phyloP scores from a whole-genome alignment of 2,329 filamentous ascomycete genomes.

The Arthrobotrys entomopaga region DNA sequence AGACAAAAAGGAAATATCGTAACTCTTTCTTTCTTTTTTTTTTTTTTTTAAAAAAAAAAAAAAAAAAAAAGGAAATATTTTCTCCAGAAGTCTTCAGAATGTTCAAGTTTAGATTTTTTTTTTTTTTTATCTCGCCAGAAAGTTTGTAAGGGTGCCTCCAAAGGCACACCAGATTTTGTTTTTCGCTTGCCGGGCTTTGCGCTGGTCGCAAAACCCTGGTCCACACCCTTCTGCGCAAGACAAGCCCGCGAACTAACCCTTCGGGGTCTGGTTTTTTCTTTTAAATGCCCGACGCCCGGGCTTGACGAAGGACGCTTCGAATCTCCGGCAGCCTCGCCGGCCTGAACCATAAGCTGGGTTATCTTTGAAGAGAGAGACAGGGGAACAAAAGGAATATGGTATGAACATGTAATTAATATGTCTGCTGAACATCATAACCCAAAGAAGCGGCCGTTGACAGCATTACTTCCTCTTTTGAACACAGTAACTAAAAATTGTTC shows the following conservation, averaged over 20 bases:
- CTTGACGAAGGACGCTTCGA: constrained; percentile 17
- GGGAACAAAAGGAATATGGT: background rate
- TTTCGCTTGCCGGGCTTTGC: background rate
- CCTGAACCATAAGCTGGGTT: constrained; percentile 6
- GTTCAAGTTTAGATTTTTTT: constrained; percentile 1
- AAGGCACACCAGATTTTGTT: constrained; percentile 6
- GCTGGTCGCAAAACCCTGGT: background rate
- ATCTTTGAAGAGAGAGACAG: no score
- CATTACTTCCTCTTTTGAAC: constrained; percentile 40
- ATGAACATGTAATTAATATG: no score
- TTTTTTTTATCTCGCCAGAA: background rate
- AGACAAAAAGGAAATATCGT: background rate
- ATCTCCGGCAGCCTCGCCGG: constrained; percentile 13
- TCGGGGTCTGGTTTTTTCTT: constrained; percentile 15
- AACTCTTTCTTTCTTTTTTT: constrained; percentile 1
- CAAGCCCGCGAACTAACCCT: background rate
- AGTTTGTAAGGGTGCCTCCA: background rate
- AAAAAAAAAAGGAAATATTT: no score
- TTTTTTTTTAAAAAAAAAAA: no score
- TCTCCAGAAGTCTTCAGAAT: background rate
- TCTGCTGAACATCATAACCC: constrained; percentile 2
- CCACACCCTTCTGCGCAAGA: background rate
- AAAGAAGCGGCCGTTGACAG: constrained; percentile 34
- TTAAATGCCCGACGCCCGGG: constrained; percentile 25
- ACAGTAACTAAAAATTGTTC: constrained; percentile 23